A percentile compares a stretch with the other conserved stretches of the same genome.
These are phyloP conservation scores for Mucor mucedo DNA, from an alignment of 371 early-diverging fungal species.

Conservation along the genomic window DNA sequence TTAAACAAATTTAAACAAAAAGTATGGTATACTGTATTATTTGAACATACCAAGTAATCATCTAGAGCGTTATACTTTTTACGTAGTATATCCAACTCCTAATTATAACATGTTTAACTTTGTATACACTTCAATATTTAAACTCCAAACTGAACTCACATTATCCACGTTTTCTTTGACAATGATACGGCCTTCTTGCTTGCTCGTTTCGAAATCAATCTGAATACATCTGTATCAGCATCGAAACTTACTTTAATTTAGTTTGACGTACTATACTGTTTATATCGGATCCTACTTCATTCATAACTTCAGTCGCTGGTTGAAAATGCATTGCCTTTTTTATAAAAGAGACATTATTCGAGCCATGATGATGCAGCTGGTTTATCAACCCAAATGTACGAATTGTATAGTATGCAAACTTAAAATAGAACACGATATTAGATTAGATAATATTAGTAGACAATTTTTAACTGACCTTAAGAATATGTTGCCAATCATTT, in stretches of 20 bases:
- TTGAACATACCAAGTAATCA: slow-evolving; percentile 47
- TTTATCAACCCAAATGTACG: slow-evolving; percentile 47
- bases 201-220: slow-evolving; percentile 78
- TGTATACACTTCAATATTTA: too few relatives aligned
- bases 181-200: slow-evolving; percentile 55
- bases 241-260: slow-evolving; percentile 4
- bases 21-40: neutral
- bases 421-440: neutral
- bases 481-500: slow-evolving; percentile 72
- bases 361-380: slow-evolving; percentile 21
- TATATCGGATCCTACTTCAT: slow-evolving; percentile 61
- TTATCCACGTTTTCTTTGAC: slow-evolving; percentile 68
- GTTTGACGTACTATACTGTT: slow-evolving; percentile 37
- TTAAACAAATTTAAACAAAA: neutral
- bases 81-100: slow-evolving; percentile 67
- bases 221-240: slow-evolving; percentile 17
- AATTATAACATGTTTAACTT: neutral
- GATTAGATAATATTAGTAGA: neutral
- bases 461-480: slow-evolving; percentile 53
- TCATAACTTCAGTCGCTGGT: slow-evolving; percentile 33
- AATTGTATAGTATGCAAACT: slow-evolving; percentile 70
- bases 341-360: slow-evolving; percentile 36
- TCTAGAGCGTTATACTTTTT: slow-evolving; percentile 63
- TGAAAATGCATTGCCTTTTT: slow-evolving; percentile 35
- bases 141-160: slow-evolving; percentile 19